Conservation (phyloP, 2,329 filamentous ascomycete genomes). For the Fusarium fujikuroi region DNA sequence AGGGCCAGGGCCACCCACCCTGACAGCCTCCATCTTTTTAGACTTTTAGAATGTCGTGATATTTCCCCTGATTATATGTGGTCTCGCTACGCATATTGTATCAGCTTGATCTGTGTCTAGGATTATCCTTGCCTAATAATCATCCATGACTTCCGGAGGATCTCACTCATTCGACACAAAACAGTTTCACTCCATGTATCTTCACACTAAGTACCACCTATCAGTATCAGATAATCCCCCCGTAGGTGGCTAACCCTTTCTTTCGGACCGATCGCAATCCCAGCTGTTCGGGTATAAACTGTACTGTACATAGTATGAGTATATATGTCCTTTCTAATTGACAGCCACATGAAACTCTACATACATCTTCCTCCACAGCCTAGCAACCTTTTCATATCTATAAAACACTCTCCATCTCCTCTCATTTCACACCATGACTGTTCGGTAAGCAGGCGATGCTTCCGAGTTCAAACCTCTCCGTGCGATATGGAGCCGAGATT, state of each 20-base stretch:
- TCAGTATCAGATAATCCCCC: neutral
- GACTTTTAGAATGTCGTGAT: slow-evolving; percentile 7
- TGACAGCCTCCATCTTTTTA: neutral
- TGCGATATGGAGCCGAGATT: neutral
- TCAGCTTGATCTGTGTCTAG: slow-evolving; percentile 7
- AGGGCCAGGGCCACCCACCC: neutral
- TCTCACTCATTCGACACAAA: neutral
- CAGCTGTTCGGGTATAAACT: neutral
- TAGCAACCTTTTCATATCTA: slow-evolving; percentile 12
- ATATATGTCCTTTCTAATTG: neutral
- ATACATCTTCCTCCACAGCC: slow-evolving; percentile 7
- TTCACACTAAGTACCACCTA: neutral
- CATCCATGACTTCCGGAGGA: neutral
- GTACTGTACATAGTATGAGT: neutral
- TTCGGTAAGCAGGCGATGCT: neutral
- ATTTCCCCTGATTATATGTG: neutral
- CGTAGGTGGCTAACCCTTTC: slow-evolving; percentile 2
- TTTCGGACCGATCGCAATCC: neutral
- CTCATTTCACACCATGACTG: slow-evolving; percentile 9
- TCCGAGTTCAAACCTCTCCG: slow-evolving; percentile 3
- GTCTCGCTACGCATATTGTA: slow-evolving; percentile 15
- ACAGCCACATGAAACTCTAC: slow-evolving; percentile 26
- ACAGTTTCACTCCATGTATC: slow-evolving; percentile 3
- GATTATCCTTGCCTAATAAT: neutral
- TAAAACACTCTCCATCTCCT: slow-evolving; percentile 11